These are phyloP conservation scores for Ogataea naganishii DNA, from an alignment of 805 yeast genomes.

Conservation along the genomic window DNA sequence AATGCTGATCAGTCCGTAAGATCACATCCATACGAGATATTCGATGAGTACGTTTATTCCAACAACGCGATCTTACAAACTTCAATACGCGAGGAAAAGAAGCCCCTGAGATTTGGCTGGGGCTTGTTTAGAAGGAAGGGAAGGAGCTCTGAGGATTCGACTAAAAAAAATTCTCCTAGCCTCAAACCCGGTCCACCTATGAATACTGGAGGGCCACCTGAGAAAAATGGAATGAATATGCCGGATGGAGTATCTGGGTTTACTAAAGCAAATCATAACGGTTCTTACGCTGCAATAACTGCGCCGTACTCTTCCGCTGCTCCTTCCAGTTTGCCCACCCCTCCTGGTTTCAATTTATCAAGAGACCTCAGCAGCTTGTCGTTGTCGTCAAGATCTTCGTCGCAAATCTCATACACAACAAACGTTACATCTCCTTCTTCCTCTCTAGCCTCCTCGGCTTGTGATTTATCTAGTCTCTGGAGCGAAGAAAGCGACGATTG, in stretches of 20 bases:
- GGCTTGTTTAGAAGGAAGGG: constrained; percentile 10
- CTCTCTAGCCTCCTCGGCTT: constrained; percentile 12
- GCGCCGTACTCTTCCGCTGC: neutral
- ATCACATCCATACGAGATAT: constrained; percentile 53
- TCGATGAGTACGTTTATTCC: constrained; percentile 57
- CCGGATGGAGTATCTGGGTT: no score
- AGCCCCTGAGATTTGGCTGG: no score
- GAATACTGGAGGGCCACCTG: constrained; percentile 1
- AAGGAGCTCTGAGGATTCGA: neutral
- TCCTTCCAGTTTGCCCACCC: constrained; percentile 4
- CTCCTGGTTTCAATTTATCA: constrained; percentile 10
- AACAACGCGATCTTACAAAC: no score
- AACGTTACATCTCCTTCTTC: constrained; percentile 20
- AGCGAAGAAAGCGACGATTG: constrained; percentile 2
- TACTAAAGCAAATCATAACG: no score
- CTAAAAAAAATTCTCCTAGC: neutral
- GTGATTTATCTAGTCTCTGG: constrained; percentile 9
- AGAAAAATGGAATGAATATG: constrained; percentile 1
- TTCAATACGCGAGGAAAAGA: no score
- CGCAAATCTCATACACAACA: constrained; percentile 17
- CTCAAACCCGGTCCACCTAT: neutral
- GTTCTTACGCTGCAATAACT: neutral
- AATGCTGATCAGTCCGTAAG: constrained; percentile 30
- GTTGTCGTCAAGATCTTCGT: constrained; percentile 19
- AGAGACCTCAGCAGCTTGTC: constrained; percentile 14